A percentile compares a stretch with the other conserved stretches of the same genome.
Conservation (phyloP, 1,139 yeast species). For the Hansenula sp. region DNA sequence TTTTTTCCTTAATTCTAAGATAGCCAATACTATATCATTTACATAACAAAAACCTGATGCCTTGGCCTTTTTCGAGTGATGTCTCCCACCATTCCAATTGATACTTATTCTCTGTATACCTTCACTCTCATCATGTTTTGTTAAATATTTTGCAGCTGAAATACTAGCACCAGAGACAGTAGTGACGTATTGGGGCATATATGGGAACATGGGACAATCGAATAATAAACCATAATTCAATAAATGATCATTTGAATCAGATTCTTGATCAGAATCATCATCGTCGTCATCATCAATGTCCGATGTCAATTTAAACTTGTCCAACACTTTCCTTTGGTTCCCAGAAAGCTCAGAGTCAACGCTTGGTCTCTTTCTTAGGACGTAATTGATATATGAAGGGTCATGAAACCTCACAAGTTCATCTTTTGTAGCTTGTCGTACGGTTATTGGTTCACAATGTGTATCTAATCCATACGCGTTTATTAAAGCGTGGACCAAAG, state of each 20-base stretch:
- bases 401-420: conserved; percentile 40
- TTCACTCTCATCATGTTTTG: conserved; percentile 7
- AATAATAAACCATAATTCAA: conserved; percentile 39
- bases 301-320: conserved; percentile 2
- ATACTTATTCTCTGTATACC: conserved; percentile 34
- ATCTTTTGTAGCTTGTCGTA: conserved; percentile 23
- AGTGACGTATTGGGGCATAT: conserved; percentile 45
- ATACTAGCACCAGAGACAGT: conserved; percentile 57
- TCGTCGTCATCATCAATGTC: conserved; percentile 6
- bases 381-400: conserved; percentile 29
- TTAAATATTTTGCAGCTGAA: conserved; percentile 38
- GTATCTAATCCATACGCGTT: conserved; percentile 36
- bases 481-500: conserved; percentile 40
- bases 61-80: conserved; percentile 51
- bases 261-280: conserved; percentile 6
- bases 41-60: conserved; percentile 77
- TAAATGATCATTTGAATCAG: conserved; percentile 6
- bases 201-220: conserved; percentile 65
- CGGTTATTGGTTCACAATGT: conserved; percentile 24
- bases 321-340: not conserved
- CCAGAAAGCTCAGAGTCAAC: conserved; percentile 3
- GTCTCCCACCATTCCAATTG: conserved; percentile 82
- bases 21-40: conserved; percentile 60
- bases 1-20: conserved; percentile 41
- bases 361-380: conserved; percentile 26